Evolutionary conservation across 352 stramenopile genomes (phyloP), one percentile per base, ranked within the genome.

Genomic region (Phytophthora aleatoria): DNA sequence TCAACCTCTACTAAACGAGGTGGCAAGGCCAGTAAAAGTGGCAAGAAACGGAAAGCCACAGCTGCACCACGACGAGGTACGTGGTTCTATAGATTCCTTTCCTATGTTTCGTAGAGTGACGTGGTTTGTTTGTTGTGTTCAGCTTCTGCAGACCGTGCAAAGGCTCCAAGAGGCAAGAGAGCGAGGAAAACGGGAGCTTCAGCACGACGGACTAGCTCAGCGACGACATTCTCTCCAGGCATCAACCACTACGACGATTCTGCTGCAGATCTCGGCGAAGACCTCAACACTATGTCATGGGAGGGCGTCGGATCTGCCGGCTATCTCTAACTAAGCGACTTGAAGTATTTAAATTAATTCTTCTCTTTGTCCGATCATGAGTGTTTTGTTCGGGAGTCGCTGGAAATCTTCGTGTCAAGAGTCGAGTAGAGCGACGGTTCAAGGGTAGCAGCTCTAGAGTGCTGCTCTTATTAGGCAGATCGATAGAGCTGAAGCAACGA

Each of bases 221-320:
- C 68, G 5, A 57, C 66, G 20, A 67, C 51, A 5, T 50, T 24
- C 27, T 63, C 63, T 27, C 50, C 74, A 16, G 66, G 39, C 13
- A 57, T 89, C 39, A 90, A 87, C 41, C 71, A 92, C 52, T 92
- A 92, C 47, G 73, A 87, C 35, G 70, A 89, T 51, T 79, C 66
- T 16, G 55, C 50, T 5, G 69, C 51, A 16, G 77, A 88, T 27
- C 56, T 89, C 57, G 81, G 78, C 28, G 77, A 86, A 27, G 77
- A 80, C 30, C 44, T 90, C 12, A 79, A 71, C 45, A 90, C 77
- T 13, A 86, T 92, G 83, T 72, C 81, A 28, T 92, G 83, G 83
- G 83, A 92, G 63, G 83, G 83, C 20, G 50, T 90, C 12, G 83
- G 83, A 30, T 89, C 79, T 15, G 81, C 83, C 1, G 79, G 77